A percentile compares a stretch with the other conserved stretches of the same genome.
phyloP scores from a whole-genome alignment of 2,329 filamentous ascomycete genomes.

The Colletotrichum agaves region DNA sequence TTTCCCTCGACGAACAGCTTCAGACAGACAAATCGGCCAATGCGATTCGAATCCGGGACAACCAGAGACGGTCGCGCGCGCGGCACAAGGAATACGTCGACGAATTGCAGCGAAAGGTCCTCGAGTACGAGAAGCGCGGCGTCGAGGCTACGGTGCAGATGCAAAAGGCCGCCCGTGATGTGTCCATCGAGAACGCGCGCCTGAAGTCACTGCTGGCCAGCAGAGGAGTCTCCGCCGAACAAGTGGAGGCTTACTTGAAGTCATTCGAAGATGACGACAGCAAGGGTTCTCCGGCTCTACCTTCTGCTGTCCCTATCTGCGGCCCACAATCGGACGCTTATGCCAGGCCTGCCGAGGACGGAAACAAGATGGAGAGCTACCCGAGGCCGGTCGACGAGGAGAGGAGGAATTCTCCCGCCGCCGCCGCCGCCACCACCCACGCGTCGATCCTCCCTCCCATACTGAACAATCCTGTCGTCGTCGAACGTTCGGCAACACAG shows the following conservation, averaged over 20 bases:
- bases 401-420: constrained; percentile 40
- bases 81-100: constrained; percentile 62
- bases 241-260: constrained; percentile 54
- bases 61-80: constrained; percentile 64
- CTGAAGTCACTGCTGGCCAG: constrained; percentile 55
- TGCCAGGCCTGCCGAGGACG: neutral
- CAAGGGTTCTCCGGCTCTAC: constrained; percentile 40
- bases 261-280: constrained; percentile 46
- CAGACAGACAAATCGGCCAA: constrained; percentile 39
- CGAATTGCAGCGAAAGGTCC: constrained; percentile 57
- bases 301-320: neutral
- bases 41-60: constrained; percentile 56
- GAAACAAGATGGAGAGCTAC: neutral
- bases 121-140: constrained; percentile 59
- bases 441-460: constrained; percentile 20
- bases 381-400: constrained; percentile 39
- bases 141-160: constrained; percentile 63
- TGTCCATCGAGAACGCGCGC: constrained; percentile 59
- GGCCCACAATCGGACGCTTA: neutral
- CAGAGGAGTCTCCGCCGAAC: constrained; percentile 50
- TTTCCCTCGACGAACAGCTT: constrained; percentile 30
- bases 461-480: constrained; percentile 21
- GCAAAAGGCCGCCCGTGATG: constrained; percentile 62
- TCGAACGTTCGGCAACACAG: constrained; percentile 17
- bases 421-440: constrained; percentile 35